A percentile compares a stretch with the other conserved stretches of the same genome.
phyloP scores from a whole-genome alignment of 192 early-diverging fungal genomes.

The Linnemannia elongata region DNA sequence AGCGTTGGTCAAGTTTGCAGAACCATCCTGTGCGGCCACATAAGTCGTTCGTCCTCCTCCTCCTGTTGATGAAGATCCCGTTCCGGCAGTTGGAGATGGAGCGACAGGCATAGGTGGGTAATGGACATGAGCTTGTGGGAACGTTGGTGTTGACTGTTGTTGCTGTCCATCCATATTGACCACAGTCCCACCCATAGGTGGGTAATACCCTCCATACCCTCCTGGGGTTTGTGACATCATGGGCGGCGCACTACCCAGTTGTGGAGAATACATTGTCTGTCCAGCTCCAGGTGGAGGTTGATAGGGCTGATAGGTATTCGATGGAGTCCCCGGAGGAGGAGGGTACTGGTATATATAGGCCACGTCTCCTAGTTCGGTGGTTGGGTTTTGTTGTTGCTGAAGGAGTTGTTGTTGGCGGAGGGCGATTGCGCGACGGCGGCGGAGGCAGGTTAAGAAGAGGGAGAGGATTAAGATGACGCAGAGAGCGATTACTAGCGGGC shows the following conservation, averaged over 20 bases:
- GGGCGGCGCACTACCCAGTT: background rate
- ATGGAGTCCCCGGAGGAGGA: conserved; percentile 8
- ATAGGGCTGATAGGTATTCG: background rate
- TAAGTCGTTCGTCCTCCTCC: background rate
- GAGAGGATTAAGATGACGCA: conserved; percentile 21
- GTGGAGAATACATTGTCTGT: background rate
- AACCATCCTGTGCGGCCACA: conserved; percentile 15
- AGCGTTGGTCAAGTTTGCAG: background rate
- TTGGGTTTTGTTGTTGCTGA: background rate
- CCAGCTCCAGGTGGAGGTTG: background rate
- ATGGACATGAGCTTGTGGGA: background rate
- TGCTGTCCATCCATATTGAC: background rate
- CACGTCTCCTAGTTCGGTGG: background rate
- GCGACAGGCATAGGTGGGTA: conserved; percentile 26
- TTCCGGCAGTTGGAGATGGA: background rate
- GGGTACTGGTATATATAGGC: conserved; percentile 26
- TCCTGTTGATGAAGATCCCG: background rate
- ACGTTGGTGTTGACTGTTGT: background rate
- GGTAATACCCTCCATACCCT: background rate
- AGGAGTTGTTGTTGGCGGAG: background rate
- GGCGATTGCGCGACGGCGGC: background rate
- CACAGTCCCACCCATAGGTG: background rate
- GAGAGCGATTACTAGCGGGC: conserved; percentile 19
- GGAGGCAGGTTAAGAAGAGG: conserved; percentile 10
- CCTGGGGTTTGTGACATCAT: background rate